Percentiles rank a stretch among this genome's conserved stretches.
phyloP scores from a whole-genome alignment of 2,329 filamentous ascomycete genomes.

The Colletotrichum orchidophilum region DNA sequence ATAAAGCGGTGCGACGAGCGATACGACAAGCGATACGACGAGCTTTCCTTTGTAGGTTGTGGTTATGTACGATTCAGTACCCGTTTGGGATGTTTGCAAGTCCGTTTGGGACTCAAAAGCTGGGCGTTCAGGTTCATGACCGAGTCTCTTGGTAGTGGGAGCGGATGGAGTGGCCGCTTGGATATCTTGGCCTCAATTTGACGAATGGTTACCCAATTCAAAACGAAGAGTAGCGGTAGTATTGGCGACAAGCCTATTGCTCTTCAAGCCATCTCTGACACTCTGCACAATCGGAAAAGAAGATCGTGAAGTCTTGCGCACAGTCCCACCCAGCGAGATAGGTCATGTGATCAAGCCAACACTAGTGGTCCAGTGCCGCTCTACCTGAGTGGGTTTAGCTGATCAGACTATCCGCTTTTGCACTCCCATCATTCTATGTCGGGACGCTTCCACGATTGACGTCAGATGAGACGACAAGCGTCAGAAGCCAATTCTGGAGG shows the following conservation, averaged over 20 bases:
- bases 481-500: neutral
- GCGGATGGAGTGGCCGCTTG: constrained; percentile 10
- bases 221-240: constrained; percentile 9
- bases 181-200: constrained; percentile 27
- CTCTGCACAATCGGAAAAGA: neutral
- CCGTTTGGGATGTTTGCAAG: neutral
- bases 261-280: neutral
- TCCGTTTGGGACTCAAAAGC: constrained; percentile 28
- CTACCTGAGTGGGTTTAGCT: neutral
- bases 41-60: constrained; percentile 27
- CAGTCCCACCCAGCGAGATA: neutral
- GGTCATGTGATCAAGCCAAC: neutral
- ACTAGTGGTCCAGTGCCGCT: neutral
- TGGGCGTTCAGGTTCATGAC: constrained; percentile 32
- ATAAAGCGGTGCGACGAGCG: neutral
- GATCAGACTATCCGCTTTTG: neutral
- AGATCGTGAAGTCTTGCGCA: neutral
- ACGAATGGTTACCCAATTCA: constrained; percentile 25
- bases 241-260: neutral
- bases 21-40: neutral
- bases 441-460: constrained; percentile 17
- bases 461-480: constrained; percentile 21
- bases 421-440: neutral
- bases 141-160: constrained; percentile 1
- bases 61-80: constrained; percentile 18